A percentile compares a stretch with the other conserved stretches of the same genome.
Conservation (phyloP, 148 eudicot genomes). For the Hydrangea macrophylla region DNA sequence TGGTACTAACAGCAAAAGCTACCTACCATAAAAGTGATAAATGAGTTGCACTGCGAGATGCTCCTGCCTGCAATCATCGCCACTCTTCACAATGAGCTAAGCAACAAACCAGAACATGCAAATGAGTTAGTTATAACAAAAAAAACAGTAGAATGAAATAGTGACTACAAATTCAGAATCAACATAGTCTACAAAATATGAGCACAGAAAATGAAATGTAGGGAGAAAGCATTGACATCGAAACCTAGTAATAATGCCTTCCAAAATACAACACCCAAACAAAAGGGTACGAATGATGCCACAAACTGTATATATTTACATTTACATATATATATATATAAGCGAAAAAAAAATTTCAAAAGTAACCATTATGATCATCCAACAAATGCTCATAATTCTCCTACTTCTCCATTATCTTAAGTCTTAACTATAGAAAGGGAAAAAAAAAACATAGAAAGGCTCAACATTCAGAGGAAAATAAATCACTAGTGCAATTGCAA, state of each 20-base stretch:
- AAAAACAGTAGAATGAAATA: background rate
- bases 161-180: background rate
- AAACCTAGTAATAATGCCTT: background rate
- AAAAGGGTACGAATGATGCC: background rate
- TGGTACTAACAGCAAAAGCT: background rate
- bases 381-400: background rate
- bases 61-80: constrained; percentile 99
- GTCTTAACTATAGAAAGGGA: background rate
- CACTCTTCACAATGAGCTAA: constrained; percentile 93
- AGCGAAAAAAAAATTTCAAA: background rate
- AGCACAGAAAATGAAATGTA: too few species aligned
- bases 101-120: constrained; percentile 16
- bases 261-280: background rate
- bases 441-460: background rate
- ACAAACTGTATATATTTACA: background rate
- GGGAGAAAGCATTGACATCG: background rate
- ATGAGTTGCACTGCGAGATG: constrained; percentile 98
- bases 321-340: background rate
- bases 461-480: background rate
- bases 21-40: constrained; percentile 88
- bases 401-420: background rate
- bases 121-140: constrained; percentile 7
- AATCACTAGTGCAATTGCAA: background rate
- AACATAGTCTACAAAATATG: background rate
- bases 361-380: background rate